Conservation (phyloP, 805 yeast genomes). For the Metschnikowia orientalis region DNA sequence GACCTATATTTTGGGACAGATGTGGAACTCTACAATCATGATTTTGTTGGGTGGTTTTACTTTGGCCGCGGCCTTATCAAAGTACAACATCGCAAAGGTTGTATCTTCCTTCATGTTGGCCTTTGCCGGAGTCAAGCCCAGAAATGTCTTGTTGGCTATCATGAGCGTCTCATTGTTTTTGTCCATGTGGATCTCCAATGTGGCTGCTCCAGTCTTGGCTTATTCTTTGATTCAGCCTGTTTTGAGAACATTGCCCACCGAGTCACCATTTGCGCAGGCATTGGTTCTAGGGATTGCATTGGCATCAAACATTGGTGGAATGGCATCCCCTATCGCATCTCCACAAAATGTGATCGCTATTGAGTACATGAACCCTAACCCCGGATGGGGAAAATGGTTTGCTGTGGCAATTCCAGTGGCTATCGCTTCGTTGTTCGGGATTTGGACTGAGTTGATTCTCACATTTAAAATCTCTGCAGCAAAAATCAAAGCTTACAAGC, state of each 20-base stretch:
- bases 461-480: slow-evolving; percentile 53
- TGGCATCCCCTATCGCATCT: slow-evolving; percentile 95
- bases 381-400: slow-evolving; percentile 93
- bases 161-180: slow-evolving; percentile 84
- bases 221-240: slow-evolving; percentile 89
- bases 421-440: slow-evolving; percentile 52
- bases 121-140: slow-evolving; percentile 82
- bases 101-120: slow-evolving; percentile 78
- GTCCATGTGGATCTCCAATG: slow-evolving; percentile 95
- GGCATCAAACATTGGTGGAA: slow-evolving; percentile 92
- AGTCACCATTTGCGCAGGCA: slow-evolving; percentile 74
- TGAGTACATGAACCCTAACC: slow-evolving; percentile 73
- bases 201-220: slow-evolving; percentile 94
- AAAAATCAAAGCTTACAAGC: slow-evolving; percentile 57
- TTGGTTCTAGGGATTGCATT: slow-evolving; percentile 87
- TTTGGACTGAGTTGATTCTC: slow-evolving; percentile 69
- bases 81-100: slow-evolving; percentile 82
- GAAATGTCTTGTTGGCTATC: slow-evolving; percentile 66
- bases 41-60: slow-evolving; percentile 90
- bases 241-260: slow-evolving; percentile 74
- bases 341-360: slow-evolving; percentile 94
- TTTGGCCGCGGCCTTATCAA: slow-evolving; percentile 89
- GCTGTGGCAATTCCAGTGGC: slow-evolving; percentile 80
- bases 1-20: slow-evolving; percentile 70
- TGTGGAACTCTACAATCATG: slow-evolving; percentile 96